Evolutionary conservation across 2,329 filamentous ascomycete species (phyloP), one percentile per base, ranked within the genome.

Genomic region (Rhytidhysteron rufulum): DNA sequence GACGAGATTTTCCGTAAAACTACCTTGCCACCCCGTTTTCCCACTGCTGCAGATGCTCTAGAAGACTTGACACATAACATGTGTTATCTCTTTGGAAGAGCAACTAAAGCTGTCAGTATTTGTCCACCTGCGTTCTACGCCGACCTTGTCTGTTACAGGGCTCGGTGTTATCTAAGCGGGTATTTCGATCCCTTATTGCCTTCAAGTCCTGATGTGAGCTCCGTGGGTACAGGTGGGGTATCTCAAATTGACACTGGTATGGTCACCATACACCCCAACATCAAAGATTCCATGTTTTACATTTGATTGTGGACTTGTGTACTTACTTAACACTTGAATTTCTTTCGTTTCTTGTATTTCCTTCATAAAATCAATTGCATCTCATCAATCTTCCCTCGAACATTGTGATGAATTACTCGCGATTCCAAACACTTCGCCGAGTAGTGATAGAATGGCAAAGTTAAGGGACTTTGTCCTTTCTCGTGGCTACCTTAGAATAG

Each of bases 71-170:
- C 87, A 0, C 85, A 89, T 54, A 80, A 86, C 37, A 73, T 94
- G 62, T 91, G 86, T 62, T 91, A 94, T 60, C 66, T 88, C 0
- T 95, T 85, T 54, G 86, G 85, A 11, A 79, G 89, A 2, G 87
- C 88, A 0, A 93, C 87, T 16, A 90, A 88, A 65, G 85, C 88
- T 1, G 87, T 95, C 31, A 87, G 83, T 53, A 80, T 94, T 48
- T 91, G 85, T 50, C 86, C 89, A 0, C 87, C 89, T 0, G 88
- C 88, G 0, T 94, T 94, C 69, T 95, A 94, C 55, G 88, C 89
- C 0, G 88, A 95, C 60, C 72, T 94, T 29, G 78, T 90, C 2
- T 93, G 87, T 58, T 85, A 86, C 46, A 77, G 88, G 2, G 83
- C 85, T 0, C 73, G 88, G 1, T 75, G 77, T 24, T 90, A 93